Evolutionary conservation across 495 filamentous ascomycete genomes (phyloP), one percentile per base, ranked within the genome.

Genomic region (Pseudoneurospora amorphoporcata): DNA sequence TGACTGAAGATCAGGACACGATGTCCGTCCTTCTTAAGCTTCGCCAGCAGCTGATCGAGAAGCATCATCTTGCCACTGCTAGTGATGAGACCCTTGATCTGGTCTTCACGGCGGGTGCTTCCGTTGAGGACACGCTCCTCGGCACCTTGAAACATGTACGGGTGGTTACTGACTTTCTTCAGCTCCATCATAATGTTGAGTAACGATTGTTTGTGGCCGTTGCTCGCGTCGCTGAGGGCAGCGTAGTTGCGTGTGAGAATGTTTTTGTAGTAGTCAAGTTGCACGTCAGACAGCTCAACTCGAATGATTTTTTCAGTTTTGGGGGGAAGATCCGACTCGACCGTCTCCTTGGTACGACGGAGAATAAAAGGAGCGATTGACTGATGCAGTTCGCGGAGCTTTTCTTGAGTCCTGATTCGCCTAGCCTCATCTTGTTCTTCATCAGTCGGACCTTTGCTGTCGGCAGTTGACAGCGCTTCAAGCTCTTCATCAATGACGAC

Each of bases 61-160:
- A 99, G 87, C 91, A 98, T 97, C 95, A 99, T 97, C 82, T 99
- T 99, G 72, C 95, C 95, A 79, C 96, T 98, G 76, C 93, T 96
- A 14, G 93, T 94, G 76, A 99, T 96, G 73, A 98, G 87, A 53
- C 90, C 91, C 78, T 95, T 92, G 75, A 98, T 86, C 68, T 92
- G 88, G 79, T 98, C 95, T 77, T 98, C 94, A 17, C 93, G 91
- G 12, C 91, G 88, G 37, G 86, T 86, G 77, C 89, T 91, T 10
- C 90, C 92, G 72, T 87, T 89, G 42, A 98, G 81, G 68, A 97
- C 91, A 47, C 90, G 92, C 40, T 95, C 92, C 80, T 98, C 95
- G 32, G 93, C 95, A 71, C 92, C 93, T 4, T 92, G 90, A 75
- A 99, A 97, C 91, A 98, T 96, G 83, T 97, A 97, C 6, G 95